Percentiles rank a stretch among this genome's conserved stretches.
Evolutionary conservation across 73 alveolate species (phyloP).

Genomic region (Paramecium bursaria): DNA sequence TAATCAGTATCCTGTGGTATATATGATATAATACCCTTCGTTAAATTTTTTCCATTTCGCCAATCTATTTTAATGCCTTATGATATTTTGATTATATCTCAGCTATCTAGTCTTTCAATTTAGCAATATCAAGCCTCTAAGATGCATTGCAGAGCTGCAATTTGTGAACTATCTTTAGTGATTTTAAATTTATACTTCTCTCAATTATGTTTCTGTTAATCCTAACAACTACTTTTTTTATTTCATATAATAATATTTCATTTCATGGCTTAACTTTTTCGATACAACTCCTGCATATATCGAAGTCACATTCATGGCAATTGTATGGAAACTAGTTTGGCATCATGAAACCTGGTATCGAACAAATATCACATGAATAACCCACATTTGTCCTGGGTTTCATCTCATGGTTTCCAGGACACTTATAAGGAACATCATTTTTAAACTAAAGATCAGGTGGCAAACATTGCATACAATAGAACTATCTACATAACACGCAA

Average conservation of each 20-base stretch:
- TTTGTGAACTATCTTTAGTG: conserved; percentile 2
- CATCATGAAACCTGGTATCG: too few relatives aligned
- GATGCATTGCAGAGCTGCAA: not conserved
- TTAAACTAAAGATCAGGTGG: too few relatives aligned
- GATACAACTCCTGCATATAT: not conserved
- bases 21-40: not conserved
- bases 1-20: conserved; percentile 30
- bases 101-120: conserved; percentile 35
- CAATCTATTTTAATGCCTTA: conserved; percentile 49
- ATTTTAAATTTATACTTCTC: not conserved
- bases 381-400: too few relatives aligned
- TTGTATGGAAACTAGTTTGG: too few relatives aligned
- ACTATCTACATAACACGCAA: too few relatives aligned
- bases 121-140: conserved; percentile 1
- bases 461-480: too few relatives aligned
- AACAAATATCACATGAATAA: too few relatives aligned
- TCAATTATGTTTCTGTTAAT: conserved; percentile 28
- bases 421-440: too few relatives aligned
- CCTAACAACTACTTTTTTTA: not conserved
- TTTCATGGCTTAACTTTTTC: not conserved
- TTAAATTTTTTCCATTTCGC: conserved; percentile 58
- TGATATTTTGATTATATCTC: conserved; percentile 31
- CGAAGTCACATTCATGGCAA: too few relatives aligned
- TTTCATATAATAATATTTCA: not conserved
- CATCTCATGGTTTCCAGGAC: too few relatives aligned